Evolutionary conservation across 495 filamentous ascomycete genomes (phyloP), one percentile per base, ranked within the genome.

Genomic region (Trichoderma erinaceum): DNA sequence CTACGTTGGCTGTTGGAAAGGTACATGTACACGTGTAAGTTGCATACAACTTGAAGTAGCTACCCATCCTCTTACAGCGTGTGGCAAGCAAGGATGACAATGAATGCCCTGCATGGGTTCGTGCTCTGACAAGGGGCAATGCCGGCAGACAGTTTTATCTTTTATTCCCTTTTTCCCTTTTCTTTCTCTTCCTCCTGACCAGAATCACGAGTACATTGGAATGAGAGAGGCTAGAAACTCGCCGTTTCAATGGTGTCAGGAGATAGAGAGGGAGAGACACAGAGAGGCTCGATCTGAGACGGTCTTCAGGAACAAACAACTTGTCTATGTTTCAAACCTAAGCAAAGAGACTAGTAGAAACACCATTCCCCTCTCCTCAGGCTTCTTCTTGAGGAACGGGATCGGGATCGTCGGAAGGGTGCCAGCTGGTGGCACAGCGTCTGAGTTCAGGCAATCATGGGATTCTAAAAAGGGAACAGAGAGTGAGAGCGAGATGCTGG

Each of bases 301-400:
- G 23, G 16, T 32, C 56, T 29, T 29, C 56, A 61, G 25, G 56
- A 25, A 27, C 56, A 16, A 32, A 32, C 21, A 10, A 61, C 50
- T 21, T 6, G 3, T 48, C 44, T 48, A 11, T 61, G 15, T 18
- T 61, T 61, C 23, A 18, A 27, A 12, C 6, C 16, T 6, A 10
- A 29, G 56, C 6, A 38, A 38, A 32, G 23, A 32, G 23, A 32
- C 56, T 61, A 61, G 56, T 61, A 61, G 56, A 61, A 61, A 61
- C 56, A 5, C 56, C 56, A 61, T 61, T 61, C 56, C 56, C 25
- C 27, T 23, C n/a, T 16, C 16, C 43, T 48, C 12, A 13, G 4
- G 48, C 48, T 52, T 52, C 18, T 46, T 18, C 12, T 46, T 0
- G 43, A 10, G 35, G 35, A 7, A 38, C 35, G 35, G 35, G 35